These are phyloP conservation scores for Vigna trinervia DNA, from an alignment of 306 rosid species.

Conservation along the genomic window DNA sequence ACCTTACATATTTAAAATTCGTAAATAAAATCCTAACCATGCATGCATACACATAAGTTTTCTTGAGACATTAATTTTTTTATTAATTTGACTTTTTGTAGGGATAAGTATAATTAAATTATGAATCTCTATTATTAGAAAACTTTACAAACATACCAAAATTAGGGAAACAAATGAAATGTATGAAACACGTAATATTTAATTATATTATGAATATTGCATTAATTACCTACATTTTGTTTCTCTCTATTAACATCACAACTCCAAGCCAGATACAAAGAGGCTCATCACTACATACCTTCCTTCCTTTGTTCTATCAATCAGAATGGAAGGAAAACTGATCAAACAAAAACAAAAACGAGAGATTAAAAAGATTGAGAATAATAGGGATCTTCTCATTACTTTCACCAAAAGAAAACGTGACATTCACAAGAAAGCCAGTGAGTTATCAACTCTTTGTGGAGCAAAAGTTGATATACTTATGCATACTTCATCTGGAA, in stretches of 20 bases:
- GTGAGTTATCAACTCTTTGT: not conserved
- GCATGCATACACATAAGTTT: too few species aligned
- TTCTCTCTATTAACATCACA: not conserved
- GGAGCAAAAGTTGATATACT: conserved; percentile 11
- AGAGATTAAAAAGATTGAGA: not conserved
- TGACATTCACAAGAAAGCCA: not conserved
- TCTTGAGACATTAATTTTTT: not conserved
- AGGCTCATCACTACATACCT: not conserved
- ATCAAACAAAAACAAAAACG: not conserved
- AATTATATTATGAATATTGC: not conserved
- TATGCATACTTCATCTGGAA: not conserved
- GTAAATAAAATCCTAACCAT: not conserved
- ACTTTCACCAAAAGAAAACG: not conserved
- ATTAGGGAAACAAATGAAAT: not conserved
- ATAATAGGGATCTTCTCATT: not conserved
- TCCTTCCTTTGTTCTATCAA: not conserved
- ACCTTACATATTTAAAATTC: not conserved
- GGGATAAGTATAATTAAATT: not conserved
- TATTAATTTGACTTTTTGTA: not conserved
- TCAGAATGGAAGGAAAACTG: not conserved
- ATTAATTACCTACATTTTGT: not conserved
- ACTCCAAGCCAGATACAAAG: not conserved
- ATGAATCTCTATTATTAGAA: not conserved
- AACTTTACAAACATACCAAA: not conserved
- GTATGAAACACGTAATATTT: not conserved